These are phyloP conservation scores for Lachancea sp. DNA, from an alignment of 805 yeast genomes.

Conservation along the genomic window DNA sequence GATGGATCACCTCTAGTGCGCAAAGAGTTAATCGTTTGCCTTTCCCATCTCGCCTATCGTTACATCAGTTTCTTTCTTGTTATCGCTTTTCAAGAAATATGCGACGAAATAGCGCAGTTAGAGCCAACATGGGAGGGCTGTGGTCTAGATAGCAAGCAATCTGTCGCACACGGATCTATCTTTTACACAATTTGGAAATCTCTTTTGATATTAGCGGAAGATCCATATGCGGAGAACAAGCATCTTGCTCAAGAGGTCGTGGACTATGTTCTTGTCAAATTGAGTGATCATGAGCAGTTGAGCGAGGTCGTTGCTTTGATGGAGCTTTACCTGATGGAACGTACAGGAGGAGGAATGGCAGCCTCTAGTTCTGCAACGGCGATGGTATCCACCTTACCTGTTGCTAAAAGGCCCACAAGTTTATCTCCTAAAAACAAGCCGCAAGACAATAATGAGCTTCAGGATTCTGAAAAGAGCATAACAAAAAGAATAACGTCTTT, in stretches of 20 bases:
- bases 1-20: conserved; percentile 91
- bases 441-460: neutral
- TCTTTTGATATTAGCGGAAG: conserved; percentile 70
- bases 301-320: conserved; percentile 58
- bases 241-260: conserved; percentile 66
- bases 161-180: conserved; percentile 82
- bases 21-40: conserved; percentile 71
- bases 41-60: conserved; percentile 65
- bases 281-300: conserved; percentile 49
- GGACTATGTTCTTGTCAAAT: conserved; percentile 59
- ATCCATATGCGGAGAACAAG: conserved; percentile 79
- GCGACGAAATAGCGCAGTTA: conserved; percentile 65
- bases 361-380: conserved; percentile 12
- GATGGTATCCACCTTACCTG: conserved; percentile 6
- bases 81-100: conserved; percentile 77
- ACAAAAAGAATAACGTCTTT: conserved; percentile 24
- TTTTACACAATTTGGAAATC: conserved; percentile 87
- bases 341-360: conserved; percentile 25
- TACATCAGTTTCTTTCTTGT: conserved; percentile 73
- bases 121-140: conserved; percentile 33
- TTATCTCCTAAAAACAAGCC: conserved; percentile 3
- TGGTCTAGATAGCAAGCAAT: conserved; percentile 42
- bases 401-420: conserved; percentile 8
- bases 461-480: neutral
- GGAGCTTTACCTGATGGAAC: conserved; percentile 56